Evolutionary conservation across 2,329 filamentous ascomycete genomes (phyloP), one percentile per base, ranked within the genome.

Genomic region (Colletotrichum sp.): DNA sequence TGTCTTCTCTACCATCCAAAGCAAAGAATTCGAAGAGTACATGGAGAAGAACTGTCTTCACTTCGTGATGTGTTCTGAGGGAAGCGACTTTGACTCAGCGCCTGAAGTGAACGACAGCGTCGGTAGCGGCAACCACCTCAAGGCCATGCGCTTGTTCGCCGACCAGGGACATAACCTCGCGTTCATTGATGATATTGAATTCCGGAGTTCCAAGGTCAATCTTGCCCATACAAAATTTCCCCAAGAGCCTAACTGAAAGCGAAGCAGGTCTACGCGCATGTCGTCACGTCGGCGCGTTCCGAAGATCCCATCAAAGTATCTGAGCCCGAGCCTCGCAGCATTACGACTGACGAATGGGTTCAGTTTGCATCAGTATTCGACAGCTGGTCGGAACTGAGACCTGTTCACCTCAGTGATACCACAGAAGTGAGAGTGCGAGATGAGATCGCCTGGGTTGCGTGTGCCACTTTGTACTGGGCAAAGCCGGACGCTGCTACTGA

Each of bases 151-250:
- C 71, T 87, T 85, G 73, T 89, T 94, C 74, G 87, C 92, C 67
- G 81, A 80, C 1, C 83, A 85, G n/a, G 89, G 91, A 1, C 91
- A 89, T 80, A 93, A 91, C 79, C 86, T 93, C 8, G 92, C 91
- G 2, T 84, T 94, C 28, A 86, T 94, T 58, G 93, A 95, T 75
- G 89, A 88, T 39, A 81, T 94, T 13, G 89, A 92, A 67, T 93
- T 91, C 78, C 84, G 86, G 65, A 93, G 94, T 79, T 93, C 91
- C 2, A 94, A 94, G 82, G 90, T 91, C 78, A 52, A 79, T 56
- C 1, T 8, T 22, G 1, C 6, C 15, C 8, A 30, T 15, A 4
- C 22, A n/a, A 7, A 2, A 3, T 30, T 39, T 0, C 9, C 15
- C 4, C 27, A 16, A 15, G 18, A 28, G 6, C 36, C 3, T 66